Base-by-base conservation (phyloP, 2,329 filamentous ascomycete species). In the Cytospora piceicola region DNA sequence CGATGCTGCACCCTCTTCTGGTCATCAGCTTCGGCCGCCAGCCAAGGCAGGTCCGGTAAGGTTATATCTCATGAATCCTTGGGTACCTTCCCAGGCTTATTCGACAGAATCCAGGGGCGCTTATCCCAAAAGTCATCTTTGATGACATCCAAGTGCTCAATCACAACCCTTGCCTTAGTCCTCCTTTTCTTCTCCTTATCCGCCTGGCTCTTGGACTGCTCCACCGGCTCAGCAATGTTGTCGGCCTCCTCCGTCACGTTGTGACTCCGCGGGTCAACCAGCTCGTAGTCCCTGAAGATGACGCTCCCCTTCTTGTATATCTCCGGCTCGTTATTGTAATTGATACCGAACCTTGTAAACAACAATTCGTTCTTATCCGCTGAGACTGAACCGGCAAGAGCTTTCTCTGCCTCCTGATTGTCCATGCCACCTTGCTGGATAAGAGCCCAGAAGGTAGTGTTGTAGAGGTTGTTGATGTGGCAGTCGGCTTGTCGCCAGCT, bases 401-500 rank as follows among this genome's bases (percentile, higher is more conserved):
- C 85, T 73, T 90, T 85, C 75, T 98, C 94, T 0, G 95, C 95
- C 66, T 92, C 90, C 59, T 88, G 90, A 34, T 88, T 85, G 61
- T 86, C 88, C 80, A 95, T 85, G 0, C 90, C 91, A 2, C 92
- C 94, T 57, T 87, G 81, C 69, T 92, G 87, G 27, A 98, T 90
- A 72, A 99, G 81, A 0, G 90, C 83, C 95, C 95, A 99, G 76
- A 98, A 98, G 0, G 93, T 92, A 0, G 95, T 99, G 76, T 99
- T 99, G 78, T 97, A 99, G 5, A 99, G 85, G 73, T 99, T 99
- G 77, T 99, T 99, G 72, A 99, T 96, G 75, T 99, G 95, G 70
- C 95, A 98, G 76, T 99, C 95, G 53, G 92, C 95, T 77, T 99
- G 95, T 71, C 95, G 86, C 95, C 95, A 99, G 75, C 91, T 94